A percentile compares a stretch with the other conserved stretches of the same genome.
Conservation (phyloP, 1,284 basidiomycete species). For the Cystobasidium slooffiae region DNA sequence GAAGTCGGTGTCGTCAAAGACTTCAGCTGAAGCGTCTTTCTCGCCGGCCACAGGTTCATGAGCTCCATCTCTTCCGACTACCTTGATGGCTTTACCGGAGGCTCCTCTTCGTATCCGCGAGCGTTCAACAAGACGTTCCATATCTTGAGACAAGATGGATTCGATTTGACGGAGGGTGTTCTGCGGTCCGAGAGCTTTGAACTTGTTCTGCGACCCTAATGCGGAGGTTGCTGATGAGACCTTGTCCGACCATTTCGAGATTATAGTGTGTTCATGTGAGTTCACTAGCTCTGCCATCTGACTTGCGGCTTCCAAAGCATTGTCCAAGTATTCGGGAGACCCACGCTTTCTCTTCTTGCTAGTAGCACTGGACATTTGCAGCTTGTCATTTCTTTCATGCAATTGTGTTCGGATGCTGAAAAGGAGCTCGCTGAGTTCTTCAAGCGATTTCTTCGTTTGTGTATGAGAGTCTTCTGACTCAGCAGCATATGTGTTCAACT, state of each 20-base stretch:
- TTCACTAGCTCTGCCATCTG: conserved; percentile 25
- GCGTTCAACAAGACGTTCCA: conserved; percentile 57
- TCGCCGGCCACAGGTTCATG: conserved; percentile 22
- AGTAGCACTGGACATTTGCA: conserved; percentile 55
- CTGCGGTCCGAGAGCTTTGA: conserved; percentile 67
- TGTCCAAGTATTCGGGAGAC: conserved; percentile 6
- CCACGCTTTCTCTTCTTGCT: conserved; percentile 27
- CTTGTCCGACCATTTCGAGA: conserved; percentile 90
- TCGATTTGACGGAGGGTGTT: conserved; percentile 70
- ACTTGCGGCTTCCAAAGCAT: conserved; percentile 3
- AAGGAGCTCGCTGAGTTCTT: conserved; percentile 44
- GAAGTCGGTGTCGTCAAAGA: conserved; percentile 63
- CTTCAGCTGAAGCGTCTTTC: conserved; percentile 27
- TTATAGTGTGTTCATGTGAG: conserved; percentile 68
- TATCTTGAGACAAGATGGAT: conserved; percentile 50
- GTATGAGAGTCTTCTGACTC: not conserved
- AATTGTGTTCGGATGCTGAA: conserved; percentile 31
- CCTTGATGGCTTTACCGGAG: conserved; percentile 28
- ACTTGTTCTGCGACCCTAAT: conserved; percentile 57
- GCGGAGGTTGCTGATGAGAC: conserved; percentile 79
- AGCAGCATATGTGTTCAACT: not conserved
- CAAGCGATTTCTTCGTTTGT: conserved; percentile 15
- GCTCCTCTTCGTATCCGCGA: conserved; percentile 20
- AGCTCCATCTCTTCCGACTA: conserved; percentile 27
- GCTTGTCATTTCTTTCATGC: conserved; percentile 22